Evolutionary conservation across 257 asterid species (phyloP).

Genomic region (Leonotis leonurus): DNA sequence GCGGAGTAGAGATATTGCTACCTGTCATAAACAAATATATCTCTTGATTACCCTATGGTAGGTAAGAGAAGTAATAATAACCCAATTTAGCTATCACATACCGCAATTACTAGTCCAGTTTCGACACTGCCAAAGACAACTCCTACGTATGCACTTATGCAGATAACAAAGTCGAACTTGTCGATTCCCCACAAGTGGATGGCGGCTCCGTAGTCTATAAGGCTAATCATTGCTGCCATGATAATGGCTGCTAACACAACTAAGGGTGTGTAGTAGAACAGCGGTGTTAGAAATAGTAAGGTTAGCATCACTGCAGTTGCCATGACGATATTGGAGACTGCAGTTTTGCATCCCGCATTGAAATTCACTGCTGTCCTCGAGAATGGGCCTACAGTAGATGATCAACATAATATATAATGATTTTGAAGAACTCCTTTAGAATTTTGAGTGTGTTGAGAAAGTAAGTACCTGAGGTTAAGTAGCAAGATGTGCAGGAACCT

Average conservation of each 20-base stretch:
- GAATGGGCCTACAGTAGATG: slow-evolving; percentile 42
- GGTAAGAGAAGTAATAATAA: background rate
- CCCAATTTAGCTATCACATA: slow-evolving; percentile 16
- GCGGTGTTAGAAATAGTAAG: slow-evolving; percentile 59
- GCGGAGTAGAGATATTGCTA: slow-evolving; percentile 49
- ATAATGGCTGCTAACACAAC: slow-evolving; percentile 73
- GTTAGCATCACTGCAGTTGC: slow-evolving; percentile 78
- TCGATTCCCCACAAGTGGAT: slow-evolving; percentile 59
- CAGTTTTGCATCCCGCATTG: slow-evolving; percentile 75
- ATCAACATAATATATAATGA: background rate
- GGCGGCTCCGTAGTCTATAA: slow-evolving; percentile 59
- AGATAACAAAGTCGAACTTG: slow-evolving; percentile 57
- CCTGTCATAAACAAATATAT: slow-evolving; percentile 30
- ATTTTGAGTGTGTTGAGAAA: background rate
- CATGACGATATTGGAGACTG: slow-evolving; percentile 77
- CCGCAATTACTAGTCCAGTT: slow-evolving; percentile 61
- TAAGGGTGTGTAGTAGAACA: slow-evolving; percentile 65
- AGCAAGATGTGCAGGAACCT: slow-evolving; percentile 85
- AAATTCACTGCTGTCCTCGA: slow-evolving; percentile 71
- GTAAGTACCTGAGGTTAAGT: slow-evolving; percentile 63
- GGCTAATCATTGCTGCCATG: slow-evolving; percentile 55
- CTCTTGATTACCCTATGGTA: background rate
- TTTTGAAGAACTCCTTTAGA: background rate
- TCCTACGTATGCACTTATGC: slow-evolving; percentile 53
- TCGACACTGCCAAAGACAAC: slow-evolving; percentile 64